Conservation (phyloP, 495 filamentous ascomycete species). For the Amphirosellinia nigrospora region DNA sequence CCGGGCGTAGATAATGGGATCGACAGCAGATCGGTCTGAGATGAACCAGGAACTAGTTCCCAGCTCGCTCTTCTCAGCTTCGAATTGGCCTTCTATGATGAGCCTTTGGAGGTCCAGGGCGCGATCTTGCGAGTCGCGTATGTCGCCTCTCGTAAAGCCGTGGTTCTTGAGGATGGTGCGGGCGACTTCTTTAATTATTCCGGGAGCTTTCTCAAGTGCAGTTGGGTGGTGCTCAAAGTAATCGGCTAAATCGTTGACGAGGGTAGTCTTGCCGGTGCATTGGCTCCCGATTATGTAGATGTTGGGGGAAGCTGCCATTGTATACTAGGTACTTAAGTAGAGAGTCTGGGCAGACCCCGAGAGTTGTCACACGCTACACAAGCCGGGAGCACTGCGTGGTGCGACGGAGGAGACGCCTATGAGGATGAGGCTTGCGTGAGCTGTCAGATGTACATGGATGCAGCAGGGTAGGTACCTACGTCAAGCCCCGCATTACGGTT, state of each 20-base stretch:
- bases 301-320: conserved; percentile 26
- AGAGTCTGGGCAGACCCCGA: not conserved
- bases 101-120: conserved; percentile 49
- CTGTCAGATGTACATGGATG: not conserved
- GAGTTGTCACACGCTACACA: not conserved
- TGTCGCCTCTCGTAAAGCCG: conserved; percentile 48
- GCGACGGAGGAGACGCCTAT: too few species aligned
- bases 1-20: conserved; percentile 54
- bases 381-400: not conserved
- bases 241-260: conserved; percentile 45
- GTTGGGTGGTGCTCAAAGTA: conserved; percentile 35
- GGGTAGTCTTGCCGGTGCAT: conserved; percentile 59
- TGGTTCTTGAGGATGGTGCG: conserved; percentile 48
- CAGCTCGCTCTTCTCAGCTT: conserved; percentile 41
- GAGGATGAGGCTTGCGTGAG: not conserved
- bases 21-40: conserved; percentile 58
- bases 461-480: not conserved
- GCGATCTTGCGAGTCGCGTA: conserved; percentile 40
- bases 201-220: conserved; percentile 25
- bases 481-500: not conserved
- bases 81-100: conserved; percentile 53
- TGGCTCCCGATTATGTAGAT: conserved; percentile 60
- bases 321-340: not conserved
- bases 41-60: conserved; percentile 47
- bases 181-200: conserved; percentile 53